These are phyloP conservation scores for Straminergon stramineum DNA, from an alignment of 225 moss, liverwort and hornwort species.

Conservation along the genomic window DNA sequence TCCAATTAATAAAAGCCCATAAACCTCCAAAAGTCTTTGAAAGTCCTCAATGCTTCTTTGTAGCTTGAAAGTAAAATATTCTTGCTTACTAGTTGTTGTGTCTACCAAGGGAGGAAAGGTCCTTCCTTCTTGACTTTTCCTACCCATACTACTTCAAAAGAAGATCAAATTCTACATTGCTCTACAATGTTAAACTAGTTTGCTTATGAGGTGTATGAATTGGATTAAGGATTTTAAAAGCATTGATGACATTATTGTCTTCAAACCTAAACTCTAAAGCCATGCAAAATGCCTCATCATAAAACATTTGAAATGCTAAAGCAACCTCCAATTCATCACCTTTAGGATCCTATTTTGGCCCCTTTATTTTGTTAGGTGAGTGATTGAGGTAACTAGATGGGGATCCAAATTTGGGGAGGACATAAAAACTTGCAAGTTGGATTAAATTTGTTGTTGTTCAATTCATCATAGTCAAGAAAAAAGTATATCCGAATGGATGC, in stretches of 20 bases:
- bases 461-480: neutral
- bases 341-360: neutral
- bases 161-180: neutral
- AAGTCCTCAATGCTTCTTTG: too few relatives aligned
- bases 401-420: neutral
- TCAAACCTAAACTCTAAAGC: neutral
- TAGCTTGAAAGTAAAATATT: too few relatives aligned
- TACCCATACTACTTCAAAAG: neutral
- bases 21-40: too few relatives aligned
- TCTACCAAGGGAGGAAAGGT: too few relatives aligned
- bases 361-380: neutral
- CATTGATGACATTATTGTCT: neutral
- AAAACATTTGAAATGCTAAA: neutral
- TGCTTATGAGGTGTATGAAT: neutral
- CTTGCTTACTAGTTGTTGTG: too few relatives aligned
- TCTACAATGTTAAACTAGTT: neutral
- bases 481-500: neutral
- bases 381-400: fast-evolving
- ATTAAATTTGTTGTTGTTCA: neutral
- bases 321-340: fast-evolving
- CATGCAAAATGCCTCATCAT: fast-evolving
- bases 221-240: neutral
- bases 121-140: too few relatives aligned
- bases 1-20: too few relatives aligned
- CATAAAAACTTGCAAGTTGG: neutral